Evolutionary conservation across 1,139 yeast species (phyloP).

Genomic region (Taphrina flavorubra): DNA sequence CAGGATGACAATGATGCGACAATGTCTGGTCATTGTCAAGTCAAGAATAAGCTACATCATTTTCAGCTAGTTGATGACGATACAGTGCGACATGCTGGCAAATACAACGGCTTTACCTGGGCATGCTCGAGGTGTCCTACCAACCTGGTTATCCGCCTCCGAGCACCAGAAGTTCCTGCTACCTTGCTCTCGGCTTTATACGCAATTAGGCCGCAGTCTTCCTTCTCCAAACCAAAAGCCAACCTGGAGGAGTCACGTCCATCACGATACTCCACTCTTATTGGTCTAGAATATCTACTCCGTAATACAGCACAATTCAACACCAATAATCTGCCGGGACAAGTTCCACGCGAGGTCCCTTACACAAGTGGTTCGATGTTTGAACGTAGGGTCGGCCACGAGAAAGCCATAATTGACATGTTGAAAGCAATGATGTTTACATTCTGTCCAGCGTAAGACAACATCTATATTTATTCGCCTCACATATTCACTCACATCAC

Average conservation of each 20-base stretch:
- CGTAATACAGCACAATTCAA: slow-evolving; percentile 27
- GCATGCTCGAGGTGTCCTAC: slow-evolving; percentile 35
- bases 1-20: slow-evolving; percentile 2
- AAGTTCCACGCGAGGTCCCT: slow-evolving; percentile 13
- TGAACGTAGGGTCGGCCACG: slow-evolving; percentile 32
- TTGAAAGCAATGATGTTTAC: slow-evolving; percentile 25
- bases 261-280: slow-evolving; percentile 26
- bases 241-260: slow-evolving; percentile 12
- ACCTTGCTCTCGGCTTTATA: slow-evolving; percentile 9
- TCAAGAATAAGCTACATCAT: slow-evolving; percentile 25
- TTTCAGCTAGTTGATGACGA: slow-evolving; percentile 25
- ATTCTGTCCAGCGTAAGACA: slow-evolving; percentile 30
- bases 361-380: slow-evolving; percentile 17
- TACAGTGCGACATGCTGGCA: not conserved
- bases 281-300: slow-evolving; percentile 32
- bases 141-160: not conserved
- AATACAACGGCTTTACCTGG: slow-evolving; percentile 16
- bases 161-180: slow-evolving; percentile 13
- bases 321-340: not conserved
- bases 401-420: slow-evolving; percentile 14
- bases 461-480: not conserved
- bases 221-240: slow-evolving; percentile 17
- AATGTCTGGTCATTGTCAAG: slow-evolving; percentile 19
- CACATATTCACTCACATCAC: not conserved
- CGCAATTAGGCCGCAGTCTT: slow-evolving; percentile 23